These are phyloP conservation scores for Paramyrothecium roridum DNA, from an alignment of 2,329 filamentous ascomycete genomes.

Conservation along the genomic window DNA sequence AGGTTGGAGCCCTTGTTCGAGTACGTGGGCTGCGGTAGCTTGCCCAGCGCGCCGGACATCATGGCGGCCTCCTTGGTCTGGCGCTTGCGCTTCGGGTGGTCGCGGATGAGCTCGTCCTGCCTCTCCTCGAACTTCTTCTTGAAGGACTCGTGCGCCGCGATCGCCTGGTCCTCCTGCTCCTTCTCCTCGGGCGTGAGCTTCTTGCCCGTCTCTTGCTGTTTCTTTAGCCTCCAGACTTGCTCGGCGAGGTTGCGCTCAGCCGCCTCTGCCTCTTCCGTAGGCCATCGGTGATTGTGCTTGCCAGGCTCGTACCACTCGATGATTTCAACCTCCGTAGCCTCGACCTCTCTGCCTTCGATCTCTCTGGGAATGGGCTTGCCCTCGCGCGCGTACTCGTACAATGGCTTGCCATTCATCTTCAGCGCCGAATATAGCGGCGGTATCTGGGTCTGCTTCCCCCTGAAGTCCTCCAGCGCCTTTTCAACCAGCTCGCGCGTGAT, in stretches of 20 bases:
- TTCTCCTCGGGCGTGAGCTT: slow-evolving; percentile 52
- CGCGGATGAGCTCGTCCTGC: slow-evolving; percentile 54
- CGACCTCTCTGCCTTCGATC: slow-evolving; percentile 76
- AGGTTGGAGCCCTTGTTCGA: slow-evolving; percentile 47
- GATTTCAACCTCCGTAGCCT: slow-evolving; percentile 74
- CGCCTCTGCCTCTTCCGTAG: slow-evolving; percentile 70
- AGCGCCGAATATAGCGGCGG: slow-evolving; percentile 92
- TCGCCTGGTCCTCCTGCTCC: slow-evolving; percentile 50
- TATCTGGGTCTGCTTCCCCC: slow-evolving; percentile 82
- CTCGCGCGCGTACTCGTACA: slow-evolving; percentile 94
- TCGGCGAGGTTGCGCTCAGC: slow-evolving; percentile 76
- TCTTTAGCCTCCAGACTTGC: slow-evolving; percentile 63
- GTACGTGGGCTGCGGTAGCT: slow-evolving; percentile 41
- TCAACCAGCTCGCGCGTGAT: slow-evolving; percentile 78
- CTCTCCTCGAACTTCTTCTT: slow-evolving; percentile 57
- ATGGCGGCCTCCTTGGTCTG: slow-evolving; percentile 33
- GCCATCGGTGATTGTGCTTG: slow-evolving; percentile 75
- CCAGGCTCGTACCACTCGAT: slow-evolving; percentile 84
- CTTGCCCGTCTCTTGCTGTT: slow-evolving; percentile 47
- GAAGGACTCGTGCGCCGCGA: slow-evolving; percentile 53
- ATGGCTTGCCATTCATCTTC: slow-evolving; percentile 87
- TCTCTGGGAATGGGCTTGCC: slow-evolving; percentile 83
- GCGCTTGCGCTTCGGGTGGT: slow-evolving; percentile 36
- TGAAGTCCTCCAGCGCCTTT: slow-evolving; percentile 69
- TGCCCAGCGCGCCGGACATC: slow-evolving; percentile 57